A percentile compares a stretch with the other conserved stretches of the same genome.
Evolutionary conservation across 495 filamentous ascomycete genomes (phyloP).

Genomic region (Daldinia vernicosa): DNA sequence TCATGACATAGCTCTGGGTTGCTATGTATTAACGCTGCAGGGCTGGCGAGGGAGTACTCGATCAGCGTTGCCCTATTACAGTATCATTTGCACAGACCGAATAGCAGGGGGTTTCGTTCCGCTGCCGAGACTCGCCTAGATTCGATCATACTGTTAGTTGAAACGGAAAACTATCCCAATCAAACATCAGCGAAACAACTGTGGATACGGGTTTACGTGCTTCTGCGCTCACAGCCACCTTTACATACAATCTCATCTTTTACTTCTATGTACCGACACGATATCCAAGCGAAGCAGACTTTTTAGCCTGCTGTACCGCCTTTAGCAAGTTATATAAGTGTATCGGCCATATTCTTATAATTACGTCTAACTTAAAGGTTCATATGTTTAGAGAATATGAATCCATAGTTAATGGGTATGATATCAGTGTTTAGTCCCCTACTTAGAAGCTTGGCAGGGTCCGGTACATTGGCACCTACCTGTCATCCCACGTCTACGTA

Average conservation of each 20-base stretch:
- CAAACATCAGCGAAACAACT: conserved; percentile 34
- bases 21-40: neutral
- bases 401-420: neutral
- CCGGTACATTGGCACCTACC: conserved; percentile 6
- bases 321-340: neutral
- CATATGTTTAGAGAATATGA: neutral
- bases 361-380: neutral
- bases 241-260: neutral
- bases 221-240: neutral
- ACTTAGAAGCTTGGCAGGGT: conserved; percentile 28
- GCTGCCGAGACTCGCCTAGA: conserved; percentile 17
- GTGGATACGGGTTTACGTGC: neutral
- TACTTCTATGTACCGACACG: neutral
- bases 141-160: conserved; percentile 25
- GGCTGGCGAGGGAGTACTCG: conserved; percentile 19
- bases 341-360: neutral
- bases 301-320: neutral
- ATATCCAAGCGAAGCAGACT: neutral
- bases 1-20: conserved; percentile 6
- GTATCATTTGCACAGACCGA: conserved; percentile 20
- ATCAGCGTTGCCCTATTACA: conserved; percentile 3
- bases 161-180: conserved; percentile 33
- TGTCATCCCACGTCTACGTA: conserved; percentile 7
- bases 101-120: conserved; percentile 14
- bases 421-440: neutral